These are phyloP conservation scores for Aspergillus asperescens DNA, from an alignment of 495 filamentous ascomycete genomes.

Conservation along the genomic window DNA sequence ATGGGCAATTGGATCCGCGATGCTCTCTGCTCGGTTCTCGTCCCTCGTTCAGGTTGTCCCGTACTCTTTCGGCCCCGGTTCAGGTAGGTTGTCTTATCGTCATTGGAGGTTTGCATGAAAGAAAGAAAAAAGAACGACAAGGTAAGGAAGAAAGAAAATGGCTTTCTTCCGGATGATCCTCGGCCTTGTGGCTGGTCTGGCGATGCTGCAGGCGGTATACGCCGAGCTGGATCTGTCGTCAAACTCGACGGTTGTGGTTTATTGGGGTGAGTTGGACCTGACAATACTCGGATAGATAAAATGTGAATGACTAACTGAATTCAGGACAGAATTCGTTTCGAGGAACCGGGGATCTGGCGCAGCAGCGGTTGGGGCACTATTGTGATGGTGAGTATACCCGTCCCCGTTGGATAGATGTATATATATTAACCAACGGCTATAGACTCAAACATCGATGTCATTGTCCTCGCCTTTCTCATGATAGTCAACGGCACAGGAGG, in stretches of 20 bases:
- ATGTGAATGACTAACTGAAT: not conserved
- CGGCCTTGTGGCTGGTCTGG: slow-evolving; percentile 23
- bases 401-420: not conserved
- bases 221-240: slow-evolving; percentile 42
- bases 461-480: slow-evolving; percentile 58
- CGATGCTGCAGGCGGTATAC: slow-evolving; percentile 30
- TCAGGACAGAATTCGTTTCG: slow-evolving; percentile 57
- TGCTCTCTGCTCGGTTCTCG: not conserved
- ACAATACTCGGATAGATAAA: not conserved
- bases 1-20: not conserved
- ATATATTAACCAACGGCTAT: slow-evolving; percentile 1
- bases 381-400: slow-evolving; percentile 47
- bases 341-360: slow-evolving; percentile 38
- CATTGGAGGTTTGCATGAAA: not conserved
- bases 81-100: not conserved
- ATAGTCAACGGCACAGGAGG: slow-evolving; percentile 45
- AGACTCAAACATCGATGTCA: slow-evolving; percentile 37
- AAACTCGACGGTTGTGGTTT: slow-evolving; percentile 51
- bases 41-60: no score
- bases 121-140: no score
- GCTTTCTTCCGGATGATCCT: slow-evolving; percentile 23
- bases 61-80: no score
- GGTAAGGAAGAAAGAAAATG: slow-evolving; percentile 17
- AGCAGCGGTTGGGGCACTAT: slow-evolving; percentile 52
- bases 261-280: slow-evolving; percentile 49